phyloP scores from a whole-genome alignment of 257 asterid species.

The Agastache rugosa region DNA sequence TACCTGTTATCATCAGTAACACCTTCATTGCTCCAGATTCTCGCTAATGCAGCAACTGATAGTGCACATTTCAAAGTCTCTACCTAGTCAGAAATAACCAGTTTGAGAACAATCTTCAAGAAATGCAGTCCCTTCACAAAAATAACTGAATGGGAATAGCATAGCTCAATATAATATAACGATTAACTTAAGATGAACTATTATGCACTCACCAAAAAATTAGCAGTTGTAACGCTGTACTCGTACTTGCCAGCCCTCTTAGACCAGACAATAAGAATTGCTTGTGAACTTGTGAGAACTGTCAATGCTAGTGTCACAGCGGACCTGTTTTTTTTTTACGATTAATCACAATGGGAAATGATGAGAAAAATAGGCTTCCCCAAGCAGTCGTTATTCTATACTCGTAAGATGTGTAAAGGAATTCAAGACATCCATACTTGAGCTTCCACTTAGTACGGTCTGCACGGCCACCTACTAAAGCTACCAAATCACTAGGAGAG shows the following conservation, averaged over 20 bases:
- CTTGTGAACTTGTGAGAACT: slow-evolving; percentile 95
- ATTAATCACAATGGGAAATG: slow-evolving; percentile 19
- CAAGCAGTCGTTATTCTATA: slow-evolving; percentile 18
- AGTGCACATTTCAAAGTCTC: slow-evolving; percentile 92
- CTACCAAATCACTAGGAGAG: slow-evolving; percentile 43
- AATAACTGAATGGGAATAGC: slow-evolving; percentile 6
- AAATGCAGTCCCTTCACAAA: not conserved
- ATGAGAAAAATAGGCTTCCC: slow-evolving; percentile 12
- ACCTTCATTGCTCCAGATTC: slow-evolving; percentile 90
- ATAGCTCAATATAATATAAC: slow-evolving; percentile 24
- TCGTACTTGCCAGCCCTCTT: slow-evolving; percentile 99
- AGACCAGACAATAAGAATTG: slow-evolving; percentile 99
- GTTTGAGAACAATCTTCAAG: slow-evolving; percentile 25
- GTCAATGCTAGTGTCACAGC: slow-evolving; percentile 88
- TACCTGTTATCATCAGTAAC: slow-evolving; percentile 96
- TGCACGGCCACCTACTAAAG: slow-evolving; percentile 53
- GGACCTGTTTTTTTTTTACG: slow-evolving; percentile 56
- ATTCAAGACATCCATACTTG: slow-evolving; percentile 58
- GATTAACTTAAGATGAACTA: slow-evolving; percentile 7
- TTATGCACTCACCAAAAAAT: slow-evolving; percentile 81
- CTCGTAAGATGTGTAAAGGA: slow-evolving; percentile 20
- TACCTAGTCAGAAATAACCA: slow-evolving; percentile 59
- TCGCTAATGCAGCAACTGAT: slow-evolving; percentile 83
- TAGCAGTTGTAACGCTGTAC: slow-evolving; percentile 98
- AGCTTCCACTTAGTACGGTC: slow-evolving; percentile 83